phyloP scores from a whole-genome alignment of 129 eudicot species.

The Artemisia annua region DNA sequence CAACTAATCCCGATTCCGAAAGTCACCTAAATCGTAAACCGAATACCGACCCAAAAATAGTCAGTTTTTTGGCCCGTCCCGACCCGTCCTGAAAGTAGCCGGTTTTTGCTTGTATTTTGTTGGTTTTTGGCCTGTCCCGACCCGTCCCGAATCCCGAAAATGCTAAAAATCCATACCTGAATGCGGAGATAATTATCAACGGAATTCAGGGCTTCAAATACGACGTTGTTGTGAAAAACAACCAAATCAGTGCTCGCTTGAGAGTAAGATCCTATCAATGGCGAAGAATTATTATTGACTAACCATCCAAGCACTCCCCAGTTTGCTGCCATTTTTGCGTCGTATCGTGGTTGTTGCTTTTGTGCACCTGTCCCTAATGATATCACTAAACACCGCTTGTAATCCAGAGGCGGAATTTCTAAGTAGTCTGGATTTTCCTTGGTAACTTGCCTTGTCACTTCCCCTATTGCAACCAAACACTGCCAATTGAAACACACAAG shows the following conservation, averaged over 20 bases:
- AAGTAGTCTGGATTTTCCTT: slow-evolving; percentile 38
- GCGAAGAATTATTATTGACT: slow-evolving; percentile 27
- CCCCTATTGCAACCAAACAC: slow-evolving; percentile 55
- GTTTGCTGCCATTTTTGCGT: slow-evolving; percentile 40
- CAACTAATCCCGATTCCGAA: too few species aligned
- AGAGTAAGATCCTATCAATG: slow-evolving; percentile 33
- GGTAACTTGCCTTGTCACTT: slow-evolving; percentile 41
- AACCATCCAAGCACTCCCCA: slow-evolving; percentile 67
- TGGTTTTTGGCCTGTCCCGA: too few species aligned
- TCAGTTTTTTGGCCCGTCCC: too few species aligned
- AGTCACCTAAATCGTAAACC: too few species aligned
- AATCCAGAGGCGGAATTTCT: slow-evolving; percentile 32
- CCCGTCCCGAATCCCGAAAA: too few species aligned
- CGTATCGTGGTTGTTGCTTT: slow-evolving; percentile 41
- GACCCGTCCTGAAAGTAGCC: too few species aligned
- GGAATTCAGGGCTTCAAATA: slow-evolving; percentile 43
- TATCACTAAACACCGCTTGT: slow-evolving; percentile 44
- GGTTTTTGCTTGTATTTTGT: too few species aligned
- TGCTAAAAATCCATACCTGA: slow-evolving; percentile 38
- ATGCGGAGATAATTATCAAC: slow-evolving; percentile 52
- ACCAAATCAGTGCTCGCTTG: slow-evolving; percentile 50
- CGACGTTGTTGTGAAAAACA: slow-evolving; percentile 43
- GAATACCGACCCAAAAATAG: too few species aligned
- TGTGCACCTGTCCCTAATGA: slow-evolving; percentile 59
- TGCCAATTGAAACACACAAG: slow-evolving; percentile 7